Evolutionary conservation across 2,329 filamentous ascomycete species (phyloP), one percentile per base, ranked within the genome.

Genomic region (Akanthomyces uredinophilus): DNA sequence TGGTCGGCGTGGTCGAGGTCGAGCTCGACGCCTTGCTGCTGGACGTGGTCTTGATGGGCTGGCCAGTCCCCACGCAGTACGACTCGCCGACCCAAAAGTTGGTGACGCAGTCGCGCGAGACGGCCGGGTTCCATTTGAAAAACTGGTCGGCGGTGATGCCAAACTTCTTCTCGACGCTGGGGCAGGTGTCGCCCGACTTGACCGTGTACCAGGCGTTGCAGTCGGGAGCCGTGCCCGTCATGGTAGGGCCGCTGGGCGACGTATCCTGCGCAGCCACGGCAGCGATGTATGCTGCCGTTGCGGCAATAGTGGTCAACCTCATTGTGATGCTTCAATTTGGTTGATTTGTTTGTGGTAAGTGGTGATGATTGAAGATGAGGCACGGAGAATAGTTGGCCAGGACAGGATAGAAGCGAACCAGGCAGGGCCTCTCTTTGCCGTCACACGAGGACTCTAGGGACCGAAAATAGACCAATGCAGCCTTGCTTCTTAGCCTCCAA

Each of bases 41-140:
- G 43, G 60, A 22, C 18, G 41, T 29, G 16, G 68, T 62, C 43
- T 64, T 20, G 27, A 35, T 4, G 11, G 62, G 32, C 7, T 61
- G 27, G 20, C 64, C 61, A 11, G 65, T 47, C 16, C 70, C 60
- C 11, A 72, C 69, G 50, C 71, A 72, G 63, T 73, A 73, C 3
- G 67, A 62, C 10, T 71, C 52, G 4, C 56, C 65, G 7, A 57
- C 39, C 66, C 65, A 66, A 54, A 71, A 70, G 64, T 70, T 71
- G 27, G 57, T 66, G 5, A 41, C 16, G 65, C 70, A 72, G 64
- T 73, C 69, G 7, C 41, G 39, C 4, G 66, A 68, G 16, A 72
- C 65, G 18, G 62, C 67, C 7, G 70, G 70, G 44, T 72, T 70
- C 69, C 67, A 71, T 11, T 59, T 52, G n/a, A 68, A 39, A 52